These are phyloP conservation scores for Colletotrichum karsti DNA, from an alignment of 2,329 filamentous ascomycete species.

Conservation along the genomic window DNA sequence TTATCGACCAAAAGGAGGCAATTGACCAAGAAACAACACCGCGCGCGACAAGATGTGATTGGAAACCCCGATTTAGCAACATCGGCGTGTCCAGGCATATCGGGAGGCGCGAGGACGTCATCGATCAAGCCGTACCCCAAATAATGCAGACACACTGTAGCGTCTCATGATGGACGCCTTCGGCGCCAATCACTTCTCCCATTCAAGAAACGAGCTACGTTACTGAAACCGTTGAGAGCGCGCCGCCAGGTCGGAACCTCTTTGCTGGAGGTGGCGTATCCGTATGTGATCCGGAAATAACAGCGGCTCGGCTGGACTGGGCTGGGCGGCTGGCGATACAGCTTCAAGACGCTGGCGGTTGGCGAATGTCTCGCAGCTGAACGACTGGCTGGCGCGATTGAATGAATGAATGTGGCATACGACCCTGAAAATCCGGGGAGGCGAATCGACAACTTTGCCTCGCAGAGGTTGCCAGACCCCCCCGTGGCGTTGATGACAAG, in stretches of 20 bases:
- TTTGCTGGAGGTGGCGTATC: constrained; percentile 4
- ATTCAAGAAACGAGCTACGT: background rate
- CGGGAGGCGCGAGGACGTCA: constrained; percentile 4
- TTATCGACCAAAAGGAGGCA: background rate
- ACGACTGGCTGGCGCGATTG: background rate
- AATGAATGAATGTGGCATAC: background rate
- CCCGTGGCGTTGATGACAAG: background rate
- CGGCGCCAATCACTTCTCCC: background rate
- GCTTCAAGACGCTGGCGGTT: background rate
- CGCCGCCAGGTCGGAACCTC: background rate
- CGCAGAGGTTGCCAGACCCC: background rate
- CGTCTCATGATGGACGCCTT: background rate
- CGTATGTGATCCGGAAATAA: constrained; percentile 6
- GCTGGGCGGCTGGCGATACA: background rate
- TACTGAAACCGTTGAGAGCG: constrained; percentile 12
- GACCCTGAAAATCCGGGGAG: constrained; percentile 7
- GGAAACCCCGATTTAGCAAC: background rate
- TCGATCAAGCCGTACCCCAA: background rate
- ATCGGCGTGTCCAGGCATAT: background rate
- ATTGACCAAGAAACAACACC: background rate
- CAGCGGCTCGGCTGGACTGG: too few relatives aligned
- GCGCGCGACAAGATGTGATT: background rate
- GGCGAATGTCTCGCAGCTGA: background rate
- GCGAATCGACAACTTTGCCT: constrained; percentile 11
- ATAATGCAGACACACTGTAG: background rate